A percentile compares a stretch with the other conserved stretches of the same genome.
Evolutionary conservation across 2,329 filamentous ascomycete genomes (phyloP).

Genomic region (Claviceps fusiformis): DNA sequence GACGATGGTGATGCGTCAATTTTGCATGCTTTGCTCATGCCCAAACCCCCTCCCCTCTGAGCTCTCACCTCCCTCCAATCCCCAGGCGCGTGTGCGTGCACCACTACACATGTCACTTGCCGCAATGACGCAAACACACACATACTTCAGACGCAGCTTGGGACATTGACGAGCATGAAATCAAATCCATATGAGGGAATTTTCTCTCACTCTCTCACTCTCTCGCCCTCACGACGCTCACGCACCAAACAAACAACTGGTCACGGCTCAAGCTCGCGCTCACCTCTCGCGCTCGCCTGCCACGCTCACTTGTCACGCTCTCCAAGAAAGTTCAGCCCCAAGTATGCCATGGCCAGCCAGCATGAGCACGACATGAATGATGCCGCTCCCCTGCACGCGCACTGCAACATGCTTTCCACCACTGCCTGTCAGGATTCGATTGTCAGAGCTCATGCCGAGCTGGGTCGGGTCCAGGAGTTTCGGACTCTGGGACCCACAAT

Average conservation of each 20-base stretch:
- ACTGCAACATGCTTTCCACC: neutral
- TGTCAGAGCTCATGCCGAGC: neutral
- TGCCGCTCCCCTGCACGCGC: neutral
- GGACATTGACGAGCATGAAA: too few relatives aligned
- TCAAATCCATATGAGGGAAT: neutral
- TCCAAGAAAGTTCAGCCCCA: neutral
- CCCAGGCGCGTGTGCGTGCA: too few relatives aligned
- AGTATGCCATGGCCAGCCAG: neutral
- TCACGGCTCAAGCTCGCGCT: neutral
- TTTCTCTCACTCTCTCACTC: too few relatives aligned
- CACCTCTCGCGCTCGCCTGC: neutral
- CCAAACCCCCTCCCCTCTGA: too few relatives aligned
- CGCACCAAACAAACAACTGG: neutral
- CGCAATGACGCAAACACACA: too few relatives aligned
- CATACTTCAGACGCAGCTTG: too few relatives aligned
- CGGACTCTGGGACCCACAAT: neutral
- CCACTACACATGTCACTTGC: neutral
- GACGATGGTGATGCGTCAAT: neutral
- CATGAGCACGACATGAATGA: slow-evolving; percentile 1
- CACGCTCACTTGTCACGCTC: neutral
- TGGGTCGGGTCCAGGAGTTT: neutral
- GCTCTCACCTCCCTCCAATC: too few relatives aligned
- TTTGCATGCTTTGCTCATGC: neutral
- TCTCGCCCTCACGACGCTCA: neutral
- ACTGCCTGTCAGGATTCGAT: neutral